A percentile compares a stretch with the other conserved stretches of the same genome.
Evolutionary conservation across 129 eudicot genomes (phyloP).

Genomic region (Calendula officinalis): DNA sequence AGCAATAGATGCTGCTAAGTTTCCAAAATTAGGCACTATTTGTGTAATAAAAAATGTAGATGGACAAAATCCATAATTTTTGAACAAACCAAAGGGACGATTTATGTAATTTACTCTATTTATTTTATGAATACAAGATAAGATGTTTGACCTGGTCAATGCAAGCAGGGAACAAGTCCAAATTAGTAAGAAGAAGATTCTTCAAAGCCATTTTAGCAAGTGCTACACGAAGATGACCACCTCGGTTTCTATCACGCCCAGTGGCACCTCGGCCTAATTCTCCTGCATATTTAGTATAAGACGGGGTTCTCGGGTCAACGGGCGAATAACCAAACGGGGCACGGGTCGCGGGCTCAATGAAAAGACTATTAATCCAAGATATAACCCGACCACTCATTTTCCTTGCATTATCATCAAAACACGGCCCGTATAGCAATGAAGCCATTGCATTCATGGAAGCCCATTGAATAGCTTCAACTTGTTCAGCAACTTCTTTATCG

Average conservation of each 20-base stretch:
- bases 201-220: slow-evolving; percentile 94
- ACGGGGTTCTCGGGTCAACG: slow-evolving; percentile 99
- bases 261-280: slow-evolving; percentile 81
- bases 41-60: no score
- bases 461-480: slow-evolving; percentile 98
- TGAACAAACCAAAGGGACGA: no score
- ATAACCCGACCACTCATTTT: slow-evolving; percentile 98
- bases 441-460: slow-evolving; percentile 99
- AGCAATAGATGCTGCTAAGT: no score
- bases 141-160: slow-evolving; percentile 83
- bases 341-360: slow-evolving; percentile 93
- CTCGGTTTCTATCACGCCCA: slow-evolving; percentile 86
- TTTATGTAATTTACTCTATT: no score
- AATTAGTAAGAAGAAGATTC: slow-evolving; percentile 92
- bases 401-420: slow-evolving; percentile 98
- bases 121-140: background rate
- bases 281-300: slow-evolving; percentile 69
- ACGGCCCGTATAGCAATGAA: slow-evolving; percentile 90
- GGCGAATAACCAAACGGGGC: slow-evolving; percentile 98
- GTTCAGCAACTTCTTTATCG: slow-evolving; percentile 87
- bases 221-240: slow-evolving; percentile 90
- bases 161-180: slow-evolving; percentile 98
- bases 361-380: slow-evolving; percentile 95
- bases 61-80: no score
- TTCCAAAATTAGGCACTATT: no score